These are phyloP conservation scores for Senecio squalidus DNA, from an alignment of 140 eudicot genomes.

Conservation along the genomic window DNA sequence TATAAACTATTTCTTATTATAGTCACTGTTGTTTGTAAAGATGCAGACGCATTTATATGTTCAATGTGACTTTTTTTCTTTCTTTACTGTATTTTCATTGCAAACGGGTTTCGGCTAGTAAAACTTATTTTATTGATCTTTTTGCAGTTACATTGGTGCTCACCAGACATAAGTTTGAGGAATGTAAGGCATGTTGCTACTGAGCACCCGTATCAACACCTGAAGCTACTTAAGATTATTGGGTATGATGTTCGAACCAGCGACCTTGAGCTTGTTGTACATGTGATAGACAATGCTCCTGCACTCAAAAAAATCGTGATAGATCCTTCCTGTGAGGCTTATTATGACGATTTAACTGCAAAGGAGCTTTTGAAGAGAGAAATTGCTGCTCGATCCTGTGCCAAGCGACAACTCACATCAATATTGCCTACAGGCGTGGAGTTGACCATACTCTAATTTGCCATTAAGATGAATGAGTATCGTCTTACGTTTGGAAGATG, in stretches of 20 bases:
- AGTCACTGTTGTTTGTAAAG: not conserved
- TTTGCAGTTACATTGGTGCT: slow-evolving; percentile 28
- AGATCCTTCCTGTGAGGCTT: slow-evolving; percentile 29
- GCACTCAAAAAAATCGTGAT: slow-evolving; percentile 21
- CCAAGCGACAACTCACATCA: slow-evolving; percentile 13
- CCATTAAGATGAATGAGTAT: not conserved
- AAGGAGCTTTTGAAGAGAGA: slow-evolving; percentile 1
- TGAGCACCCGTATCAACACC: slow-evolving; percentile 18
- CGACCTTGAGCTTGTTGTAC: slow-evolving; percentile 34
- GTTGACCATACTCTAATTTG: not conserved
- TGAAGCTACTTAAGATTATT: slow-evolving; percentile 16
- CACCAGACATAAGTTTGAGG: slow-evolving; percentile 28
- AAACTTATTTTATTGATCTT: not conserved
- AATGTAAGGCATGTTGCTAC: slow-evolving; percentile 21
- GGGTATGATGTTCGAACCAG: slow-evolving; percentile 47
- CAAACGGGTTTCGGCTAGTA: no score
- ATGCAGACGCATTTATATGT: not conserved
- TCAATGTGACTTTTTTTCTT: not conserved
- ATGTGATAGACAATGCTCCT: slow-evolving; percentile 25
- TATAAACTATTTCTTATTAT: slow-evolving; percentile 24
- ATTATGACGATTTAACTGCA: slow-evolving; percentile 3
- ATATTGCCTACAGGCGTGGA: not conserved
- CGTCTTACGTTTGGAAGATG: slow-evolving; percentile 11
- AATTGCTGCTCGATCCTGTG: slow-evolving; percentile 25
- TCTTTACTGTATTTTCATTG: not conserved